Evolutionary conservation across 345 rosid genomes (phyloP), one percentile per base, ranked within the genome.

Genomic region (Euphorbia lathyris): DNA sequence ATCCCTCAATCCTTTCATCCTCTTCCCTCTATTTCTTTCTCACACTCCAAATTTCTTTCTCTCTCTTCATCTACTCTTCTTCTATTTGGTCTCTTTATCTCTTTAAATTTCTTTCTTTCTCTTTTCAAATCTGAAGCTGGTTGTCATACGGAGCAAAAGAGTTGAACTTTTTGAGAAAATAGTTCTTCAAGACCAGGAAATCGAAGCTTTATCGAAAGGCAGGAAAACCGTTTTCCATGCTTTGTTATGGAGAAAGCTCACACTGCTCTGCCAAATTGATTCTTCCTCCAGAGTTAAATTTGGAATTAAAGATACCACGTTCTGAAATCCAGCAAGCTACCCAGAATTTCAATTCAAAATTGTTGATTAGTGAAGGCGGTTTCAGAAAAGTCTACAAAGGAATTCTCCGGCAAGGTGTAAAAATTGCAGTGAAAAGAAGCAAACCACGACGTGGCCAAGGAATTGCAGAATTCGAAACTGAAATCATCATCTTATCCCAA

Each of bases 361-460:
- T n/a, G n/a, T n/a, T n/a, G n/a, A n/a, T n/a, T n/a, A n/a, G 87
- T 12, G 71, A 55, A 36, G 87, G 88, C 1, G 87, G 84, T 27
- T 87, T 85, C 38, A 87, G 87, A 25, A 75, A 52, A 12, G 83
- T 85, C 48, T 85, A 73, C 45, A 68, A 47, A 59, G 88, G 86
- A 65, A 75, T 68, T 22, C 76, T 87, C 16, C 52, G 74, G 48
- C 57, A 66, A 19, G 83, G 81, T 63, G 65, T 40, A 12, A 77
- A 71, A 53, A 85, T 87, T 5, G 88, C 88, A 0, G 87, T 83
- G 26, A 87, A 85, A 63, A 60, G 87, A 72, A 70, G 85, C 12
- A 40, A 77, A 14, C 83, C 79, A 3, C 83, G 84, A 17, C 78
- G 79, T 11, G 80, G 79, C n/a, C 86, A 85, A 51, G 88, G 86